Percentiles rank a stretch among this genome's conserved stretches.
These are phyloP conservation scores for Groenewaldozyma tartarivorans DNA, from an alignment of 805 yeast genomes.

Conservation along the genomic window DNA sequence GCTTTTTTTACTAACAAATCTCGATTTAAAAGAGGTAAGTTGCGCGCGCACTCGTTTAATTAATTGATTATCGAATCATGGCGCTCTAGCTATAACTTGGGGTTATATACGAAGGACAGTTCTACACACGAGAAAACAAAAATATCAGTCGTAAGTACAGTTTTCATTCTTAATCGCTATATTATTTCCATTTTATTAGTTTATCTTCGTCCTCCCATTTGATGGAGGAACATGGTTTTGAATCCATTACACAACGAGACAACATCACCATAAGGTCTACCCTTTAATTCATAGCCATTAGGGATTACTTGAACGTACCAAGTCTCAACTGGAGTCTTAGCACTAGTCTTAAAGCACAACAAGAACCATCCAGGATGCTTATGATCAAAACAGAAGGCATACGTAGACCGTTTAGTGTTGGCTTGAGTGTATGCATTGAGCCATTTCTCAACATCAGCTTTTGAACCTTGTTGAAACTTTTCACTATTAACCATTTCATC, in stretches of 20 bases:
- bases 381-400: constrained; percentile 84
- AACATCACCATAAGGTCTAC: constrained; percentile 83
- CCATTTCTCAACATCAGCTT: constrained; percentile 75
- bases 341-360: constrained; percentile 70
- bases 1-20: too few relatives aligned
- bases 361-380: constrained; percentile 91
- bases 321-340: constrained; percentile 41
- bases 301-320: constrained; percentile 92
- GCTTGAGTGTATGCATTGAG: constrained; percentile 83
- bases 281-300: constrained; percentile 71
- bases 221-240: constrained; percentile 43
- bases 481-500: constrained; percentile 80
- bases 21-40: too few relatives aligned
- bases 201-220: constrained; percentile 1
- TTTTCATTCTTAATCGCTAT: background rate
- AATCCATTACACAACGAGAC: constrained; percentile 87
- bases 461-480: constrained; percentile 75
- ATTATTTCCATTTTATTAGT: background rate
- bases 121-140: too few relatives aligned
- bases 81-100: too few relatives aligned
- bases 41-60: too few relatives aligned
- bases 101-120: too few relatives aligned
- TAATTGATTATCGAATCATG: too few relatives aligned
- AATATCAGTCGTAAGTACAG: background rate
- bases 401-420: constrained; percentile 80